Conservation (phyloP, 768 basidiomycete species). For the Leccinum variicolor region DNA sequence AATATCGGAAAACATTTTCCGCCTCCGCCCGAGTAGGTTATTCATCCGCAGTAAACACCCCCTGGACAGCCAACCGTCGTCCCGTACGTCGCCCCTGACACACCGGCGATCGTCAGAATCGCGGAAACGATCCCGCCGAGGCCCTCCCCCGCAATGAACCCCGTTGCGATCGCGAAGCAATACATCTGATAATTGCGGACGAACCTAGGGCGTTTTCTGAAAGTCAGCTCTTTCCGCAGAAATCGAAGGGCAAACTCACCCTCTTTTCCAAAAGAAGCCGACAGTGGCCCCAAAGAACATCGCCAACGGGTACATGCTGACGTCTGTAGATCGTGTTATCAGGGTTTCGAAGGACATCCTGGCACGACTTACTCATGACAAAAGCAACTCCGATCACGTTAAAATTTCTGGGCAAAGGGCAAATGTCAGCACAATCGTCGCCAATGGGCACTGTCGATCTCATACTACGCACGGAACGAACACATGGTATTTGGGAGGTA, state of each 20-base stretch:
- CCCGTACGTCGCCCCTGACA: constrained; percentile 25
- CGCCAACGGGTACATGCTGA: neutral
- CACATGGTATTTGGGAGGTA: constrained; percentile 1
- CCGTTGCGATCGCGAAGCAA: constrained; percentile 37
- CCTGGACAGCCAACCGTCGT: constrained; percentile 30
- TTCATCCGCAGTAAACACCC: constrained; percentile 25
- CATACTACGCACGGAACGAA: constrained; percentile 2
- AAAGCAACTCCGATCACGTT: neutral
- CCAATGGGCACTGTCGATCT: no score
- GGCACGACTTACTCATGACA: neutral
- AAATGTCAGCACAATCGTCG: neutral
- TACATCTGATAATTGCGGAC: constrained; percentile 17
- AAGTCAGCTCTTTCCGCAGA: neutral
- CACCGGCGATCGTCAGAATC: constrained; percentile 28
- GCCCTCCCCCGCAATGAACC: constrained; percentile 40
- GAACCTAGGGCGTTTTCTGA: neutral
- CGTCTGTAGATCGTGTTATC: neutral
- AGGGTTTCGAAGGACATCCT: neutral
- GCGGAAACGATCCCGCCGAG: constrained; percentile 35
- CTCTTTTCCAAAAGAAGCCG: neutral
- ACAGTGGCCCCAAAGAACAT: neutral
- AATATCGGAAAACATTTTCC: no score
- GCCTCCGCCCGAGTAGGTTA: neutral
- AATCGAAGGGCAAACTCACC: neutral
- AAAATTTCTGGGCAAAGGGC: neutral